Base-by-base conservation (phyloP, 306 rosid species). In the Acacia melanoxylon region DNA sequence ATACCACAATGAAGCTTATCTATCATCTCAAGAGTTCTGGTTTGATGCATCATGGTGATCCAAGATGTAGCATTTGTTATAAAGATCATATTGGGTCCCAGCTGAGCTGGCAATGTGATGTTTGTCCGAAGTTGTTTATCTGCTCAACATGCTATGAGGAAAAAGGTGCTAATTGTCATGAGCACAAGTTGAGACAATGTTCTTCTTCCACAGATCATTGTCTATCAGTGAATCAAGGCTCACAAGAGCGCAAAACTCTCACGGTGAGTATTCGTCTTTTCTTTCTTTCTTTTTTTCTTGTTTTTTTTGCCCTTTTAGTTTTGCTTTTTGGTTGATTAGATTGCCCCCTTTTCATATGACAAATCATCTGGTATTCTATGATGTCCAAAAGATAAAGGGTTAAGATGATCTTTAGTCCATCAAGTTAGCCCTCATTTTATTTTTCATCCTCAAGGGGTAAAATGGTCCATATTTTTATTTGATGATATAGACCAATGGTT, bases 1-100 rank as follows among this genome's bases (percentile, higher is more conserved):
- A 90, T 85, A 89, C 98, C 49, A 78, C 94, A 46, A 86, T 86
- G 84, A 91, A 86, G 89, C 85, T 89, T 74, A 81, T 91, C 31
- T 45, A 87, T 68, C 80, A 88, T 81, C 87, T 91, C 11, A 83
- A 5, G 33, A 77, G 22, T 67, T 81, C 80, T 48, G 29, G 78
- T 59, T 15, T 46, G 72, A 4, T 40, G 69, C 7, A 62, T 51
- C 41, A 40, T 72, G 61, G 16, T 46, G 84, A 51, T 76, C 54
- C 31, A 78, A 80, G 5, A 59, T 87, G 94, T 51, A 69, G 83
- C 81, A 59, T 89, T 68, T 91, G 92, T 82, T 56, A 24, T 20
- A 79, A 83, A 71, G 35, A 22, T 59, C 54, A 35, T 35, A 5
- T 61, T 63, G 65, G 17, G 37, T 83, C 17, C 62, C 88, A 78